Evolutionary conservation across 2,329 filamentous ascomycete genomes (phyloP), one percentile per base, ranked within the genome.

Genomic region (Corynespora cassiicola): DNA sequence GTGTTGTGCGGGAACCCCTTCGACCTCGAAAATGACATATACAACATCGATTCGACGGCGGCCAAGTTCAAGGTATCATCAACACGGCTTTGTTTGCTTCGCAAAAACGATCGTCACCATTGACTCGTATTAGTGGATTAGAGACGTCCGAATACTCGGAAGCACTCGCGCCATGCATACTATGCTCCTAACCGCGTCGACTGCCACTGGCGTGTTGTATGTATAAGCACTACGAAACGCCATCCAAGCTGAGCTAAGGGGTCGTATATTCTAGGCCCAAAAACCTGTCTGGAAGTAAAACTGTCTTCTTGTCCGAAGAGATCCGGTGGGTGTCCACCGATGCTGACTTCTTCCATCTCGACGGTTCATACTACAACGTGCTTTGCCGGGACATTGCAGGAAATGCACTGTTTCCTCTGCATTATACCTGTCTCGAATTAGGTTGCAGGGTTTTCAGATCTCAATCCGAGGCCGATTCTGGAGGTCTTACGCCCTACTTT

Each of bases 1-100:
- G 50, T 61, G 2, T 36, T 61, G 11, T 62, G 59, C 25, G 56
- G 61, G 16, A 49, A 47, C 3, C 58, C 53, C 1, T 62, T 63
- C 31, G 54, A 56, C 12, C 35, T 61, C 5, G 42, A 56, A 24
- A 50, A 46, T 5, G 44, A 52, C 8, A 36, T 56, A 10, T 52
- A 57, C 36, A 49, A 53, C 12, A 33, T 61, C 5, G 47, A 61
- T 16, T 26, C 43, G 4, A 47, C 53, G n/a, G n/a, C n/a, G n/a
- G n/a, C n/a, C n/a, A n/a, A n/a, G n/a, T n/a, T n/a, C n/a, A n/a
- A n/a, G n/a, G n/a, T n/a, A n/a, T n/a, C n/a, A n/a, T n/a, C n/a
- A n/a, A n/a, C n/a, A n/a, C n/a, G n/a, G n/a, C n/a, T n/a, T n/a
- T n/a, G n/a, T n/a, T n/a, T n/a, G n/a, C n/a, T n/a, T n/a, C n/a